Base-by-base conservation (phyloP, 1,284 basidiomycete species). In the Pseudozyma tsukubaensis region DNA sequence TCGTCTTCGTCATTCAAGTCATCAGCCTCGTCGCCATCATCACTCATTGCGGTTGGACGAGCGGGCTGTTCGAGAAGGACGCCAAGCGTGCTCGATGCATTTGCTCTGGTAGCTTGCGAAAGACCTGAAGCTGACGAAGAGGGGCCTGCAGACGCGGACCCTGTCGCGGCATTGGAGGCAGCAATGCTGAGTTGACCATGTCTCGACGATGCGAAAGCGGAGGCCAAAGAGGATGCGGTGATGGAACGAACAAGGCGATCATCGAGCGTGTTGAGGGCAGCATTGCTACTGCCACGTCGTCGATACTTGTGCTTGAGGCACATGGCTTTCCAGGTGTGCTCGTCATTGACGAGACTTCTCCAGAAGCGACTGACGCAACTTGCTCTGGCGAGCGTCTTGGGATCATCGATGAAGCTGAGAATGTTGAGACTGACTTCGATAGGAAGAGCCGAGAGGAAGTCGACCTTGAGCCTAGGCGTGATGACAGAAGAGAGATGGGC, bases 401-500 rank as follows among this genome's bases (percentile, higher is more conserved):
- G 91, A 50, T 94, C 92, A 72, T 95, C 91, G 51, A 98, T 87
- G 84, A 91, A 96, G 76, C 87, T 86, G 54, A 98, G 88, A 57
- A 96, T 89, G 80, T 94, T 90, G 29, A 97, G 85, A 0, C 91
- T 89, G 36, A 99, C 87, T 85, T 99, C 96, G 16, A 90, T 86
- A 0, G 96, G 96, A 1, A 98, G 87, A 32, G 91, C 90, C 5
- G 88, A 86, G 24, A 97, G 87, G 83, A 96, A 95, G 84, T 98
- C 94, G 7, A 93, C 90, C 81, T 92, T 92, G 75, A 97, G 89
- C 35, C 92, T 88, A 0, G 94, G 92, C 0, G 90, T 88, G 83
- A 97, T 91, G 56, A 87, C 84, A 21, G 86, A 88, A 0, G 92
- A 92, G 59, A 97, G 88, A 82, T 91, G 92, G 14, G 92, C 87